These are phyloP conservation scores for Claviceps paspali DNA, from an alignment of 2,329 filamentous ascomycete genomes.

Conservation along the genomic window DNA sequence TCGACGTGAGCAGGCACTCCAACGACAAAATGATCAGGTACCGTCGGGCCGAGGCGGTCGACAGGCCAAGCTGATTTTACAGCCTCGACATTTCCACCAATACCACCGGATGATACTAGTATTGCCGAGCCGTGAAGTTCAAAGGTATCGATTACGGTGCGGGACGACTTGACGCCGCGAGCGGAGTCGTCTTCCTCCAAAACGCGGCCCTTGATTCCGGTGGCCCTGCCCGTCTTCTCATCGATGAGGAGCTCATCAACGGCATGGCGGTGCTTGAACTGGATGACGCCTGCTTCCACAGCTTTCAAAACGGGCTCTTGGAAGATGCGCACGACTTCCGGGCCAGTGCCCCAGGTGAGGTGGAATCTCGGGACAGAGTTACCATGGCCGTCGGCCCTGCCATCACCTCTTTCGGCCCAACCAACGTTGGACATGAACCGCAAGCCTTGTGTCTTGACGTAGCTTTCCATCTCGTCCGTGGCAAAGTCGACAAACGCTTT, in stretches of 20 bases:
- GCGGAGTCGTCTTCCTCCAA: conserved; percentile 32
- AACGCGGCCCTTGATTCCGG: conserved; percentile 38
- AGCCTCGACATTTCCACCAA: conserved; percentile 45
- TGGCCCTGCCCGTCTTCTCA: conserved; percentile 29
- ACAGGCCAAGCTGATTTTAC: conserved; percentile 43
- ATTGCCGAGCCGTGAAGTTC: conserved; percentile 38
- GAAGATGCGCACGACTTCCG: conserved; percentile 43
- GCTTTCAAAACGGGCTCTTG: conserved; percentile 38
- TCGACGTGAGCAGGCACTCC: conserved; percentile 51
- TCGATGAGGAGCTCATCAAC: conserved; percentile 43
- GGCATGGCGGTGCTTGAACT: conserved; percentile 39
- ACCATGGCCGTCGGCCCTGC: conserved; percentile 39
- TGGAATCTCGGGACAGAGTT: conserved; percentile 51
- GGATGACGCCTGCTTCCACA: conserved; percentile 34
- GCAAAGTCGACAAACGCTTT: conserved; percentile 49
- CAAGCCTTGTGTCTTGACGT: conserved; percentile 37
- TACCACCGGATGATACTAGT: conserved; percentile 41
- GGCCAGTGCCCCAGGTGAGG: conserved; percentile 45
- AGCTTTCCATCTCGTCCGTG: conserved; percentile 40
- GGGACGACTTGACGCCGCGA: conserved; percentile 36
- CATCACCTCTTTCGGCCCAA: conserved; percentile 46
- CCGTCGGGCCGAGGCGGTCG: conserved; percentile 38
- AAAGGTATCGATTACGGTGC: conserved; percentile 33
- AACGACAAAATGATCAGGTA: conserved; percentile 40
- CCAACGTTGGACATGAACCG: conserved; percentile 38